Conservation (phyloP, 805 yeast genomes). For the Phaffomyces antillensis region DNA sequence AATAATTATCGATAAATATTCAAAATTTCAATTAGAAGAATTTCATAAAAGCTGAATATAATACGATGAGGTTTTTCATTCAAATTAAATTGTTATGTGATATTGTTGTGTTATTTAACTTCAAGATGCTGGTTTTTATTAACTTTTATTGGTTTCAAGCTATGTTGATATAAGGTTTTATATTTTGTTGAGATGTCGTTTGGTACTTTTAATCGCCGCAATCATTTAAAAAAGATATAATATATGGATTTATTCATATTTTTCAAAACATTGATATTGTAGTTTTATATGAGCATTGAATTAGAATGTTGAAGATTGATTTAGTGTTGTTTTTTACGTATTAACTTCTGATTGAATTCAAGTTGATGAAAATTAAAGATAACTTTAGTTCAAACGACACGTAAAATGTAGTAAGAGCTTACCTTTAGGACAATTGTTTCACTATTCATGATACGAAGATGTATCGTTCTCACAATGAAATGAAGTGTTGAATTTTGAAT, state of each 20-base stretch:
- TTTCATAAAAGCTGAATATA: not conserved
- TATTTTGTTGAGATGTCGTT: conserved; percentile 1
- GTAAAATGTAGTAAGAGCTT: too few species aligned
- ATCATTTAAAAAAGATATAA: conserved; percentile 4
- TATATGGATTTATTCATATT: conserved; percentile 16
- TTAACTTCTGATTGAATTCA: too few species aligned
- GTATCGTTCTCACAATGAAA: too few species aligned
- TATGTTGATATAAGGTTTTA: conserved; percentile 1
- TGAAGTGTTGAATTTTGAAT: too few species aligned
- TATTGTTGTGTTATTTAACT: conserved; percentile 1
- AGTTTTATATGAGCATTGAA: not conserved
- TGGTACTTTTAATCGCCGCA: conserved; percentile 3
- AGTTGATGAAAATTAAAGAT: too few species aligned
- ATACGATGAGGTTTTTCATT: not conserved
- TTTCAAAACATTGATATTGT: conserved; percentile 1
- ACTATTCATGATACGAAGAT: too few species aligned
- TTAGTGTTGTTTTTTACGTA: too few species aligned
- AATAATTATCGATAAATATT: conserved; percentile 7
- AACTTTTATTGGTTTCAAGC: not conserved
- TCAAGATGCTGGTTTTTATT: conserved; percentile 12
- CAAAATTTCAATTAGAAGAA: not conserved
- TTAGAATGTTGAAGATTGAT: too few species aligned
- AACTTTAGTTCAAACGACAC: too few species aligned
- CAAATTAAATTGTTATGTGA: not conserved
- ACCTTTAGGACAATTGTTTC: too few species aligned